A percentile compares a stretch with the other conserved stretches of the same genome.
Evolutionary conservation across 2,329 filamentous ascomycete genomes (phyloP).

Genomic region (Fusarium bactridioides): DNA sequence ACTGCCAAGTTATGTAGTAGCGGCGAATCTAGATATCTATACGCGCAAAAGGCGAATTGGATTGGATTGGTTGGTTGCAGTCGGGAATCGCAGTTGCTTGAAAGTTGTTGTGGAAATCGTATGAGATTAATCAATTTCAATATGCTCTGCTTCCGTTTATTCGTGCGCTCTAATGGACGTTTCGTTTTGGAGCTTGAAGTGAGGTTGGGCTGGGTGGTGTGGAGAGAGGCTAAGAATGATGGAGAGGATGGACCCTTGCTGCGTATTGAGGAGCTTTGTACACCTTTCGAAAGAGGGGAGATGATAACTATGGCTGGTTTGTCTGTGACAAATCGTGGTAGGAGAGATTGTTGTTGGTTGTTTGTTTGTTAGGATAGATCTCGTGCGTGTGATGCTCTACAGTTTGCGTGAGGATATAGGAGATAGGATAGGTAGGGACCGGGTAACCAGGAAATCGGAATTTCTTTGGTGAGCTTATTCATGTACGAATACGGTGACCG

Average conservation of each 20-base stretch:
- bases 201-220: conserved; percentile 28
- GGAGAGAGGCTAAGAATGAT: conserved; percentile 24
- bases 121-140: background rate
- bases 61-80: background rate
- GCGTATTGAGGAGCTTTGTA: conserved; percentile 24
- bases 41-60: background rate
- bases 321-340: background rate
- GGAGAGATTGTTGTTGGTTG: background rate
- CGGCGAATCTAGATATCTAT: background rate
- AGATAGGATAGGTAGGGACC: too few relatives aligned
- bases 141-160: background rate
- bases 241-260: conserved; percentile 32
- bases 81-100: background rate
- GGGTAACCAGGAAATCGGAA: background rate
- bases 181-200: background rate
- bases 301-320: background rate
- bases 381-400: background rate
- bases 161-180: conserved; percentile 5
- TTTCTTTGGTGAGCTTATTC: background rate
- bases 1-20: background rate
- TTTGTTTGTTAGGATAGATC: background rate
- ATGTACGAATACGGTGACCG: conserved; percentile 30
- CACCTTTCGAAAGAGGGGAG: conserved; percentile 13
- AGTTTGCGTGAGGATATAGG: background rate
- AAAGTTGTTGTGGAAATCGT: background rate